Base-by-base conservation (phyloP, 305 asterid genomes). In the Solanum hybrid region DNA sequence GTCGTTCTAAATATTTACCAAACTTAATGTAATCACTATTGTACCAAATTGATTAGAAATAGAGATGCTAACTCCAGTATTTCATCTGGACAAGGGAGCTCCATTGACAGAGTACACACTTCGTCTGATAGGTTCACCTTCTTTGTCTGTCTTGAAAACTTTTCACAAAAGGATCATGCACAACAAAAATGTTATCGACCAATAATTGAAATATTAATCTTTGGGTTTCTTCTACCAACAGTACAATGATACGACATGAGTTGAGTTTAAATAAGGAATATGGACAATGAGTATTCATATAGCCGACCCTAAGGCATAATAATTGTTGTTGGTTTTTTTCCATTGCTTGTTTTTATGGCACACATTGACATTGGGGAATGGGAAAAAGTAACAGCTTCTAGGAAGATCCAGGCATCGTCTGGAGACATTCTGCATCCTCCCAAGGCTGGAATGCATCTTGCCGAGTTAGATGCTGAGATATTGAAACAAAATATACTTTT, bases 91-190 rank as follows among this genome's bases (percentile, higher is more conserved):
- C 75, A 94, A 94, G 99, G 99, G 98, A 87, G 98, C 98, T 75
- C 95, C 94, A 24, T 91, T 94, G 92, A 96, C 99, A 19, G 99
- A 96, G 88, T 96, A 96, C 78, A 95, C 98, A 11, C 97, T 96
- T 27, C 96, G 98, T 24, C 91, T 40, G 51, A 40, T 15, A 45
- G 64, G 19, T 96, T 82, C 38, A 82, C 73, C 40, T 45, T 82
- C 72, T 17, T 1, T 45, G 40, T 10, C 19, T 29, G 40, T 82
- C 19, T 29, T 29, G 73, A 45, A 45, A 51, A 45, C 87, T 45
- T 45, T 27, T 10, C 87, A 37, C 87, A 45, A 51, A 82, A 0
- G 24, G 87, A 45, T 82, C 12, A 27, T 26, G 86, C 86, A 40
- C 26, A 81, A 19, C 37, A 81, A 81, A 81, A 40, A 24, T 45